Conservation (phyloP, 2,329 filamentous ascomycete genomes). For the Cytospora chrysosperma region DNA sequence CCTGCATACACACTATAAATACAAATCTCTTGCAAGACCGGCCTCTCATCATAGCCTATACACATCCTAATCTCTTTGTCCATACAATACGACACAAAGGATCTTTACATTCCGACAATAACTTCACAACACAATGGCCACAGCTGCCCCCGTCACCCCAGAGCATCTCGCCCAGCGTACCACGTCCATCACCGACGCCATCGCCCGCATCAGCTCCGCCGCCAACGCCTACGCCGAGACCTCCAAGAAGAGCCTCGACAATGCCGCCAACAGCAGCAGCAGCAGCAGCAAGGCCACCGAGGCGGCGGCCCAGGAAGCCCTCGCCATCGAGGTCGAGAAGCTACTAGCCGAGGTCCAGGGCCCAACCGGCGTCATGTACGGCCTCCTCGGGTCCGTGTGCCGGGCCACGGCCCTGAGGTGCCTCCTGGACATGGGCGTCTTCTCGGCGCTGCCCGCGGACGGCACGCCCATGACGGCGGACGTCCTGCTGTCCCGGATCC, state of each 20-base stretch:
- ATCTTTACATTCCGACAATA: background rate
- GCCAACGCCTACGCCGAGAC: constrained; percentile 2
- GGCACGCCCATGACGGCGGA: constrained; percentile 11
- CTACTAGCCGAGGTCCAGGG: constrained; percentile 4
- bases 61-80: background rate
- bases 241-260: background rate
- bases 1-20: background rate
- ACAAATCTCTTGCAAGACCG: background rate
- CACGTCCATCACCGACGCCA: constrained; percentile 1
- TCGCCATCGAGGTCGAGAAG: constrained; percentile 6
- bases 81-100: background rate
- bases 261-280: background rate
- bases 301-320: background rate
- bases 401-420: constrained; percentile 6
- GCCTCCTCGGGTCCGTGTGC: constrained; percentile 2
- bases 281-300: background rate
- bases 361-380: background rate
- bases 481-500: background rate
- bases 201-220: constrained; percentile 6
- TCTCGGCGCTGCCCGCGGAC: background rate
- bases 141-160: background rate
- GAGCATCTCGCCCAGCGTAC: background rate
- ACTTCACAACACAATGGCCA: background rate
- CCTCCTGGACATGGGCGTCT: constrained; percentile 3
- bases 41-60: background rate